Percentiles rank a stretch among this genome's conserved stretches.
phyloP scores from a whole-genome alignment of 352 stramenopile species.

The Ophiocytium majus region DNA sequence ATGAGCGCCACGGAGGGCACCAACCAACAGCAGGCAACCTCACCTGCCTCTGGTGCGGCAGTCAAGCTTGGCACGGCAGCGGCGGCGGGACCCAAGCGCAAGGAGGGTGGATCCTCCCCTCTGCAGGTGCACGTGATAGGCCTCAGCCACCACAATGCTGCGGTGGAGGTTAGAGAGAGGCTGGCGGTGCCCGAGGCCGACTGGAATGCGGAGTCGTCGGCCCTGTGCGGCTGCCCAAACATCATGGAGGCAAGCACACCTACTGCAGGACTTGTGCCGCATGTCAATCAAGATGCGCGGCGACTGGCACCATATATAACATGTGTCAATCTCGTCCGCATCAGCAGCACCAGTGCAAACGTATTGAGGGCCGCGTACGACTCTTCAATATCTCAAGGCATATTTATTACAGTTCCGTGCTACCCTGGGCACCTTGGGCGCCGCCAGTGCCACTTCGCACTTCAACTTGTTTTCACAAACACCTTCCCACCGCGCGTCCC shows the following conservation, averaged over 20 bases:
- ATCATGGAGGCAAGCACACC: conserved; percentile 43
- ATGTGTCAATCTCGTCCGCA: too few relatives aligned
- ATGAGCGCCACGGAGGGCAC: background rate
- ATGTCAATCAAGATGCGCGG: too few relatives aligned
- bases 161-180: conserved; percentile 78
- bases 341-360: too few relatives aligned
- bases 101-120: conserved; percentile 63
- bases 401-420: too few relatives aligned
- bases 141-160: conserved; percentile 77
- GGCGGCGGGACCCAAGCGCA: conserved; percentile 37
- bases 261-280: too few relatives aligned
- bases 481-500: too few relatives aligned
- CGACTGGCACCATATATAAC: too few relatives aligned
- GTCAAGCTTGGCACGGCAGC: conserved; percentile 18
- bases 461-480: too few relatives aligned
- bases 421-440: too few relatives aligned
- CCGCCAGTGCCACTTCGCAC: too few relatives aligned
- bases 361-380: too few relatives aligned
- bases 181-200: conserved; percentile 74
- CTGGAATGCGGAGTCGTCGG: conserved; percentile 71
- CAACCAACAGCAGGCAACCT: conserved; percentile 23
- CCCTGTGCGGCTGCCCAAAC: conserved; percentile 42
- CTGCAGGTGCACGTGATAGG: conserved; percentile 77
- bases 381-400: too few relatives aligned
- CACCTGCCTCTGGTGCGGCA: conserved; percentile 24